Evolutionary conservation across 305 asterid genomes (phyloP).

Genomic region (Fraxinus baroniana): DNA sequence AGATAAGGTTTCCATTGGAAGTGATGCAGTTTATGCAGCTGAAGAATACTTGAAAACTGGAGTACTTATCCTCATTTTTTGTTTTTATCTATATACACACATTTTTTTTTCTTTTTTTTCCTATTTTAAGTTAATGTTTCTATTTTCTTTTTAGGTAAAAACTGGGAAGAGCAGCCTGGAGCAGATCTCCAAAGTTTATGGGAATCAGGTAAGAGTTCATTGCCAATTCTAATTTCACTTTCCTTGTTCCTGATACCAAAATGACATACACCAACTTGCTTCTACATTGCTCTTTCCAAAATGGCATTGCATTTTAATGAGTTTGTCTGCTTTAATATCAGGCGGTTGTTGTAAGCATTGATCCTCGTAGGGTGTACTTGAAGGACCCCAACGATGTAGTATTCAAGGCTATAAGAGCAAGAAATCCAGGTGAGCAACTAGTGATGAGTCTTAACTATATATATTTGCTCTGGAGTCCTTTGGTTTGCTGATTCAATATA

Average conservation of each 20-base stretch:
- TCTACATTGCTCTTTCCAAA: background rate
- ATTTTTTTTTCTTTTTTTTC: too few relatives aligned
- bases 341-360: constrained; percentile 98
- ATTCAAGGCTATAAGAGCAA: constrained; percentile 62
- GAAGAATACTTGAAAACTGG: constrained; percentile 80
- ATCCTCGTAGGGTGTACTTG: constrained; percentile 80
- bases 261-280: background rate
- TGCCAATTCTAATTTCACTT: background rate
- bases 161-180: constrained; percentile 88
- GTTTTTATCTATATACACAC: background rate
- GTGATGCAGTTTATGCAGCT: constrained; percentile 97
- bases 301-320: background rate
- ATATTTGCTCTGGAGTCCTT: background rate
- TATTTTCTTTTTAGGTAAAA: constrained; percentile 53
- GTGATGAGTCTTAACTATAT: background rate
- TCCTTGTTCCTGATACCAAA: background rate
- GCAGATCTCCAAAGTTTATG: constrained; percentile 88
- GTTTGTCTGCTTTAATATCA: constrained; percentile 28
- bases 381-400: constrained; percentile 66
- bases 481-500: too few relatives aligned
- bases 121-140: constrained; percentile 19
- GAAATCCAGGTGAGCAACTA: constrained; percentile 58
- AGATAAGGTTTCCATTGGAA: constrained; percentile 91
- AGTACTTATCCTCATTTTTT: constrained; percentile 29
- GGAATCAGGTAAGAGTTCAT: constrained; percentile 66